Base-by-base conservation (phyloP, 2,329 filamentous ascomycete genomes). In the Gaeumannomyces sp. region DNA sequence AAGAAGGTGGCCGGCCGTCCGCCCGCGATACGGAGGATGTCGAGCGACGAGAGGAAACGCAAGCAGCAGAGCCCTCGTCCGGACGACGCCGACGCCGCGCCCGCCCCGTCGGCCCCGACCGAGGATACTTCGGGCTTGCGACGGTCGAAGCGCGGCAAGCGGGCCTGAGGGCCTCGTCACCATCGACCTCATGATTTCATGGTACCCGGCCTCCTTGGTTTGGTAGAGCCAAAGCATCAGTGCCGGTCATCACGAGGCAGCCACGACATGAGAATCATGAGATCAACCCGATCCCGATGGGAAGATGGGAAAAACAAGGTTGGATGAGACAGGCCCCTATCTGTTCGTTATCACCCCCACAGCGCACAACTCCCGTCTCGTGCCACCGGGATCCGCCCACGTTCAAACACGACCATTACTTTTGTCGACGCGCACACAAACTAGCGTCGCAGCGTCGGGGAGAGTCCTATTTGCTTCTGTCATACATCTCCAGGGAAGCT, bases 91-190 rank as follows among this genome's bases (percentile, higher is more conserved):
- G n/a, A n/a, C 4, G 59, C 33, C 28, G n/a, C 45, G 45, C 22
- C 45, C 45, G 22, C 45, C 45, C n/a, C 10, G 45, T 53, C 45
- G 22, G 45, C 45, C 45, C n/a, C 22, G 45, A 7, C 45, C 4
- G 45, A 31, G 59, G 59, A 60, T 3, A 22, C 22, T 5, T 7
- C 28, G 14, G 59, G 59, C 16, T 25, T 53, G 11, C 63, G 67
- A 22, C 65, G 67, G 22, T 69, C 67, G 5, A 66, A 65, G 35
- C 64, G 67, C 2, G 56, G 62, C 33, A 64, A 64, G 56, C 56
- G 28, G 68, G 27, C 68, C 66, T 27, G 68, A 70, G 31, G 25
- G 57, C 63, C 14, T 59, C 63, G 45, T 60, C 59, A 50, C 16
- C 45, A 59, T 19, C 57, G 59, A 57, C 59, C 25, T 58, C 65